Base-by-base conservation (phyloP, 495 filamentous ascomycete species). In the Xylaria longipes region DNA sequence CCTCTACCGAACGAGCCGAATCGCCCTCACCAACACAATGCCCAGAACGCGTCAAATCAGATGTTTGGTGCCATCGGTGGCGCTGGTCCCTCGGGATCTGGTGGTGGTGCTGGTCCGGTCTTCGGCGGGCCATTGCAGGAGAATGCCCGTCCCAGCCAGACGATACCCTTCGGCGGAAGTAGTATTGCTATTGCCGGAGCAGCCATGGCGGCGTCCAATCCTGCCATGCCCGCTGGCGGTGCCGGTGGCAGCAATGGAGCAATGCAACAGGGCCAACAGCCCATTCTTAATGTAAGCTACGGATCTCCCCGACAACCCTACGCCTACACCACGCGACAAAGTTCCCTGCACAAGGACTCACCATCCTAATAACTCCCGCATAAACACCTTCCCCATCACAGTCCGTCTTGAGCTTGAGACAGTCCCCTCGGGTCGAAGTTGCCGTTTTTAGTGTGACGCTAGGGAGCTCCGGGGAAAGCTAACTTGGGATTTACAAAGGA, bases 181-280 rank as follows among this genome's bases (percentile, higher is more conserved):
- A 70, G 63, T 62, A 46, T 61, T 22, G 45, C 20, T 29, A 58
- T 62, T 58, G 50, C 63, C 22, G 70, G 50, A 15, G 70, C 80
- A 60, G 72, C 68, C 37, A 74, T 81, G 58, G 70, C 71, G 17
- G 50, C 75, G 35, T 77, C 75, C 3, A 79, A 83, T 27, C 14
- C 69, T 48, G 45, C 76, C 9, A 76, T 78, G 50, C 63, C 80
- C 64, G 60, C 76, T 67, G 80, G 78, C 29, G 31, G 63, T 7
- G 79, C 82, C 0, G 76, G 76, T 33, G 79, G 79, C n/a, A 67
- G 29, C 15, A 71, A 67, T 46, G 63, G 63, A n/a, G 63, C 61
- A 22, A 88, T 91, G 70, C 87, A 89, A 14, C 92, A 94, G 80
- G 94, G 93, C n/a, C 95, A 98, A 79, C 94, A 98, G 79, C 95